Conservation (phyloP, 345 rosid genomes). For the Euclidium syriacum region DNA sequence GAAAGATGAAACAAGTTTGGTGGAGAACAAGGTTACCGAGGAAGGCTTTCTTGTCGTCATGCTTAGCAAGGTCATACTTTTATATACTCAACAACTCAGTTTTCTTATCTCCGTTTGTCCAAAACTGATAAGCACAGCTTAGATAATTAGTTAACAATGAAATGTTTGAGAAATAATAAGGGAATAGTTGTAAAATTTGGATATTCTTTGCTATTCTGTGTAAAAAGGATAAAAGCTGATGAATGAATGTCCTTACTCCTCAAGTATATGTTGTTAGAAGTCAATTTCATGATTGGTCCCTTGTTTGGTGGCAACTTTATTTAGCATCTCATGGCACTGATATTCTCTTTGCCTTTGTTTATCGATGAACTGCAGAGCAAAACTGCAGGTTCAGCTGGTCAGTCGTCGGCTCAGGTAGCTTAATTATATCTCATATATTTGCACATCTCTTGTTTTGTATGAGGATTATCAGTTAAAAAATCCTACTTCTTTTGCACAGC, state of each 20-base stretch:
- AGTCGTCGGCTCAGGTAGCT: slow-evolving; percentile 58
- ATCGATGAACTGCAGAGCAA: slow-evolving; percentile 54
- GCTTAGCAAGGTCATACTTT: slow-evolving; percentile 92
- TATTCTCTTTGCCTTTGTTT: slow-evolving; percentile 10
- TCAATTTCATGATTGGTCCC: neutral
- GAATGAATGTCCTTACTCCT: neutral
- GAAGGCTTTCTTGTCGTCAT: slow-evolving; percentile 98
- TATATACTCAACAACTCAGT: neutral
- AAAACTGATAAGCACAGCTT: neutral
- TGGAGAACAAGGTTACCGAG: slow-evolving; percentile 77
- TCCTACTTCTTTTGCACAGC: slow-evolving; percentile 35
- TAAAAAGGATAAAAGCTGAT: neutral
- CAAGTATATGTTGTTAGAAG: neutral
- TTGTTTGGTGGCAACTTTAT: neutral
- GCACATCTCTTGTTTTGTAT: neutral
- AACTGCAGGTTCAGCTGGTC: slow-evolving; percentile 46
- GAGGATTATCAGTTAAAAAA: neutral
- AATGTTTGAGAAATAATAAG: neutral
- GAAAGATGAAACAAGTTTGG: slow-evolving; percentile 90
- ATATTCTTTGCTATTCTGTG: neutral
- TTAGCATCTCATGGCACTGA: slow-evolving; percentile 4
- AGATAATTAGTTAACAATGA: neutral
- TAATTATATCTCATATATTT: neutral
- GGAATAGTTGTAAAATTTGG: neutral
- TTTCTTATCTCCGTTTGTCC: neutral